These are phyloP conservation scores for Candida chauliodis DNA, from an alignment of 805 yeast genomes.

Conservation along the genomic window DNA sequence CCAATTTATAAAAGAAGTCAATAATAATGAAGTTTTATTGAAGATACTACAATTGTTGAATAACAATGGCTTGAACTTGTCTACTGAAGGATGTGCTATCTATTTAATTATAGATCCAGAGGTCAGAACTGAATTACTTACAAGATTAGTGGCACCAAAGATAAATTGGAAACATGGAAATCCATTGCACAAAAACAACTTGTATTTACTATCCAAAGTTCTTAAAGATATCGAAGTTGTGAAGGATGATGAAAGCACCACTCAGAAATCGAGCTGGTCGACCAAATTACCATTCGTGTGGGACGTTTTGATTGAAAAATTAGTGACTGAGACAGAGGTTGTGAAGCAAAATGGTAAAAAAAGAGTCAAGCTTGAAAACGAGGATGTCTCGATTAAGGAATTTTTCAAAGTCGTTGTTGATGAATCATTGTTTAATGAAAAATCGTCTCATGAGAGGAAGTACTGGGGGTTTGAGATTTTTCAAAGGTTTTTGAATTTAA, in stretches of 20 bases:
- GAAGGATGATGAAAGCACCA: slow-evolving; percentile 32
- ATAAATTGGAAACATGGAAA: slow-evolving; percentile 67
- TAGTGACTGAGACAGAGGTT: slow-evolving; percentile 35
- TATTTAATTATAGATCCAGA: slow-evolving; percentile 50
- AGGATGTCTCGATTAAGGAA: slow-evolving; percentile 42
- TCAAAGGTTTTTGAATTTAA: slow-evolving; percentile 36
- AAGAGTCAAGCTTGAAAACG: slow-evolving; percentile 18
- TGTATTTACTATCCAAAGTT: slow-evolving; percentile 57
- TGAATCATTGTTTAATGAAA: slow-evolving; percentile 70
- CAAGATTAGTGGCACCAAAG: slow-evolving; percentile 13
- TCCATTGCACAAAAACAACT: slow-evolving; percentile 71
- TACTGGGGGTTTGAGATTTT: slow-evolving; percentile 82
- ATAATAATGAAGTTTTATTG: slow-evolving; percentile 14
- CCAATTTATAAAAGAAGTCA: slow-evolving; percentile 32
- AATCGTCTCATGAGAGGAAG: slow-evolving; percentile 82
- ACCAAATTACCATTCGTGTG: slow-evolving; percentile 77
- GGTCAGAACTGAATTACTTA: slow-evolving; percentile 13
- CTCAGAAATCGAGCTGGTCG: slow-evolving; percentile 60
- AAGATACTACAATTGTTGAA: slow-evolving; percentile 44
- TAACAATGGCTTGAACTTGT: slow-evolving; percentile 51
- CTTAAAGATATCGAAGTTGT: slow-evolving; percentile 53
- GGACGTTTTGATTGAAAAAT: slow-evolving; percentile 52
- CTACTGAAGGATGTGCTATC: slow-evolving; percentile 79
- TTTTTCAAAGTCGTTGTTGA: slow-evolving; percentile 83
- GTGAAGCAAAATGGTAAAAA: slow-evolving; percentile 22